Conservation (phyloP, 352 stramenopile species). For the Pythium coloratum region DNA sequence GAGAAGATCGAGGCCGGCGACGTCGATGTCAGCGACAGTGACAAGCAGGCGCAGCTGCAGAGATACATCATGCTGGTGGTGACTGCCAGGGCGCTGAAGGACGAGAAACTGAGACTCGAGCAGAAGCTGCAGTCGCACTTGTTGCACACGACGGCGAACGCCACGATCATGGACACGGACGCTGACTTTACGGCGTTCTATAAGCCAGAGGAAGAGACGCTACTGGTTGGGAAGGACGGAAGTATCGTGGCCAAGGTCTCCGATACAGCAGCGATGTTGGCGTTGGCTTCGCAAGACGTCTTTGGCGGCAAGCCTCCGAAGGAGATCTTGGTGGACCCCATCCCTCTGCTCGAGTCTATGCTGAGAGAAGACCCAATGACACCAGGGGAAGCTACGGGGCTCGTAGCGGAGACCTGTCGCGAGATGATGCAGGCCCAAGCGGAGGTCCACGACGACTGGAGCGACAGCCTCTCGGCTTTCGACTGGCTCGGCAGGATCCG, state of each 20-base stretch:
- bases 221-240: too few species aligned
- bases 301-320: constrained; percentile 22
- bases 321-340: constrained; percentile 11
- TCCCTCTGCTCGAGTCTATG: constrained; percentile 52
- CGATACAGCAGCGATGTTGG: too few species aligned
- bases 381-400: constrained; percentile 38
- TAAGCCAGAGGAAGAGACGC: too few species aligned
- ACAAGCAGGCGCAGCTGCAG: neutral
- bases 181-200: too few species aligned
- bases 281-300: neutral
- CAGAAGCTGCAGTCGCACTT: constrained; percentile 2
- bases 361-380: constrained; percentile 43
- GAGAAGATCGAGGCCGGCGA: too few species aligned
- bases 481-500: constrained; percentile 55
- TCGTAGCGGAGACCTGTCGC: constrained; percentile 55
- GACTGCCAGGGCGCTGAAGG: constrained; percentile 43
- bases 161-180: neutral
- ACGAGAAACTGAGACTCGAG: constrained; percentile 16
- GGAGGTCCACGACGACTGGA: constrained; percentile 17
- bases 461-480: constrained; percentile 45
- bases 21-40: too few species aligned
- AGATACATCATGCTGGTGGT: constrained; percentile 35
- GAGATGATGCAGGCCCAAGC: constrained; percentile 58
- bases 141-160: neutral
- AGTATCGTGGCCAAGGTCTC: too few species aligned